A percentile compares a stretch with the other conserved stretches of the same genome.
These are phyloP conservation scores for Podila clonocystis DNA, from an alignment of 192 early-diverging fungal genomes.

Conservation along the genomic window DNA sequence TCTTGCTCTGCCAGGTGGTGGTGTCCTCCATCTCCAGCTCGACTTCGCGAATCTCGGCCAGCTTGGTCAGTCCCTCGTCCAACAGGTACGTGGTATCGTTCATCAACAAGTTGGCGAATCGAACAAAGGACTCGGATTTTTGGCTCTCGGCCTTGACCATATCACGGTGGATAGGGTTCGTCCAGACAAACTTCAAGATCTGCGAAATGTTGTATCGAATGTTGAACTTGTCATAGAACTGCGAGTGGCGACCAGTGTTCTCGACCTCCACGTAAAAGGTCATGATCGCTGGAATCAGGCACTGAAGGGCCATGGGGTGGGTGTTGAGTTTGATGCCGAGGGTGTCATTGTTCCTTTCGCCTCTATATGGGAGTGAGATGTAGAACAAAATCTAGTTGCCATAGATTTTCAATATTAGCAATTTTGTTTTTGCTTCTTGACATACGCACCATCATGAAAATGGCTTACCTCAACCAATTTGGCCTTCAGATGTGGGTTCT, in stretches of 20 bases:
- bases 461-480: constrained; percentile 87
- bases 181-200: constrained; percentile 87
- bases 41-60: constrained; percentile 84
- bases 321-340: constrained; percentile 73
- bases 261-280: constrained; percentile 97
- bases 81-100: constrained; percentile 95
- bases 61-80: constrained; percentile 90
- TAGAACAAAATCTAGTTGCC: constrained; percentile 74
- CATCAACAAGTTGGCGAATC: constrained; percentile 91
- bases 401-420: not conserved
- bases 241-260: constrained; percentile 89
- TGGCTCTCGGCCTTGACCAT: constrained; percentile 68
- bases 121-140: constrained; percentile 80
- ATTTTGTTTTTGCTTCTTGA: constrained; percentile 1
- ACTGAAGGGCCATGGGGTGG: constrained; percentile 76
- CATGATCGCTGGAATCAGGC: constrained; percentile 86
- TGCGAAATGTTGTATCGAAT: constrained; percentile 96
- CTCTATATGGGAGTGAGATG: constrained; percentile 77
- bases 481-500: constrained; percentile 96
- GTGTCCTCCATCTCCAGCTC: constrained; percentile 82
- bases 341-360: constrained; percentile 65
- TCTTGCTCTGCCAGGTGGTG: constrained; percentile 55
- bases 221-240: constrained; percentile 99
- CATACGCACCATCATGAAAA: not conserved
- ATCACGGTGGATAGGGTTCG: constrained; percentile 73